These are phyloP conservation scores for Omphalotus olearius DNA, from an alignment of 1,284 basidiomycete genomes.

Conservation along the genomic window DNA sequence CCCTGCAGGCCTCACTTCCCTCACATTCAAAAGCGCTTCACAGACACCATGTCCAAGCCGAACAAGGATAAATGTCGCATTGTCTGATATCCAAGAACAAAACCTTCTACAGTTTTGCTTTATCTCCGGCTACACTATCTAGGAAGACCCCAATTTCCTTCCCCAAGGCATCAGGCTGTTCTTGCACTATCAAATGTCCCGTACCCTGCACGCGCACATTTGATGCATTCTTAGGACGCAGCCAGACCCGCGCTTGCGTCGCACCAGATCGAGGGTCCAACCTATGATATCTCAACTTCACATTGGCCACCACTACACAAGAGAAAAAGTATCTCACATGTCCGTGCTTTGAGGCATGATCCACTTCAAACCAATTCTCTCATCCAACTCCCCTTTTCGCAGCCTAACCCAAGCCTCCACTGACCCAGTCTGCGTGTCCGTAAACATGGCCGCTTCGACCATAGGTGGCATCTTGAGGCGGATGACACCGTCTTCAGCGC, in stretches of 20 bases:
- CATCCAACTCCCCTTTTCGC: slow-evolving; percentile 38
- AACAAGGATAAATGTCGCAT: too few species aligned
- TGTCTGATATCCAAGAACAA: too few species aligned
- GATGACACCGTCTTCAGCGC: slow-evolving; percentile 23
- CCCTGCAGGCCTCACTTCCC: too few species aligned
- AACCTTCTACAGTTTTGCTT: not conserved
- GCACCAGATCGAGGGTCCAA: slow-evolving; percentile 7
- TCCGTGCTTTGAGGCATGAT: slow-evolving; percentile 63
- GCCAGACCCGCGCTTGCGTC: slow-evolving; percentile 49
- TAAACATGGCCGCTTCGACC: slow-evolving; percentile 56
- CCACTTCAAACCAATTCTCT: slow-evolving; percentile 48
- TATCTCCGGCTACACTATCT: not conserved
- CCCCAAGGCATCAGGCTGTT: slow-evolving; percentile 38
- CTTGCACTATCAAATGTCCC: slow-evolving; percentile 57
- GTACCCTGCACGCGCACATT: slow-evolving; percentile 52
- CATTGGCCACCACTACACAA: not conserved
- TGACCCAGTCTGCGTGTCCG: slow-evolving; percentile 33
- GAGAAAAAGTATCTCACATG: slow-evolving; percentile 25
- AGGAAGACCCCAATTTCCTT: slow-evolving; percentile 3
- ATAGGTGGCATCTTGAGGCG: slow-evolving; percentile 59
- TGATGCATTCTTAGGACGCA: slow-evolving; percentile 52
- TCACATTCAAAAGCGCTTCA: too few species aligned
- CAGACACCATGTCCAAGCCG: too few species aligned
- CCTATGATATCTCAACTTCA: not conserved
- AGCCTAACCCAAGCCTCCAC: slow-evolving; percentile 44